A percentile compares a stretch with the other conserved stretches of the same genome.
Conservation (phyloP, 805 yeast species). For the Metschnikowia kunwiensis region DNA sequence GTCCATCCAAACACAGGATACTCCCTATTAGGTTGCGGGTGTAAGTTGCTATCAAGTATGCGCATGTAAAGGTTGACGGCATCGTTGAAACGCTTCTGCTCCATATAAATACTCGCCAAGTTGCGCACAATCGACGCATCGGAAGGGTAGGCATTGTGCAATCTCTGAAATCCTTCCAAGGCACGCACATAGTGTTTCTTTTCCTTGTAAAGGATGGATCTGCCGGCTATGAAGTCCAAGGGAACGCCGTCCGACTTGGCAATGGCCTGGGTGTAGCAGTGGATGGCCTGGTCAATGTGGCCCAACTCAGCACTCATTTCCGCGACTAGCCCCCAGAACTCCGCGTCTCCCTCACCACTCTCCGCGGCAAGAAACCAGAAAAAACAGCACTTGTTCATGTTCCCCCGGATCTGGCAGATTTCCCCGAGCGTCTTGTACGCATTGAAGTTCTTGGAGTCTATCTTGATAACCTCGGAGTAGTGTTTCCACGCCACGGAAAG, state of each 20-base stretch:
- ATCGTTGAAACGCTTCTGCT: slow-evolving; percentile 61
- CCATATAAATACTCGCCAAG: slow-evolving; percentile 48
- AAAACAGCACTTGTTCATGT: slow-evolving; percentile 68
- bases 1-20: slow-evolving; percentile 77
- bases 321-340: slow-evolving; percentile 76
- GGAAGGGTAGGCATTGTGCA: slow-evolving; percentile 53
- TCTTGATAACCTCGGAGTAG: slow-evolving; percentile 68
- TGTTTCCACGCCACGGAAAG: slow-evolving; percentile 55
- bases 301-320: slow-evolving; percentile 62
- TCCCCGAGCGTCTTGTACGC: slow-evolving; percentile 91
- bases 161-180: slow-evolving; percentile 62
- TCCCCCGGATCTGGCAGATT: slow-evolving; percentile 66
- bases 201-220: slow-evolving; percentile 67
- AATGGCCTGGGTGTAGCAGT: slow-evolving; percentile 70
- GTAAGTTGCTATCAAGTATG: slow-evolving; percentile 58
- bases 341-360: slow-evolving; percentile 69
- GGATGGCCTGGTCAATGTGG: slow-evolving; percentile 70
- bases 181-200: slow-evolving; percentile 69
- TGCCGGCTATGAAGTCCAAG: slow-evolving; percentile 50
- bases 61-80: slow-evolving; percentile 70
- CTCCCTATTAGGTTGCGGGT: slow-evolving; percentile 30
- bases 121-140: slow-evolving; percentile 61
- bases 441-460: slow-evolving; percentile 72
- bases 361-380: slow-evolving; percentile 83
- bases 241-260: slow-evolving; percentile 26